Evolutionary conservation across 352 stramenopile genomes (phyloP), one percentile per base, ranked within the genome.

Genomic region (Lagenidium giganteum): DNA sequence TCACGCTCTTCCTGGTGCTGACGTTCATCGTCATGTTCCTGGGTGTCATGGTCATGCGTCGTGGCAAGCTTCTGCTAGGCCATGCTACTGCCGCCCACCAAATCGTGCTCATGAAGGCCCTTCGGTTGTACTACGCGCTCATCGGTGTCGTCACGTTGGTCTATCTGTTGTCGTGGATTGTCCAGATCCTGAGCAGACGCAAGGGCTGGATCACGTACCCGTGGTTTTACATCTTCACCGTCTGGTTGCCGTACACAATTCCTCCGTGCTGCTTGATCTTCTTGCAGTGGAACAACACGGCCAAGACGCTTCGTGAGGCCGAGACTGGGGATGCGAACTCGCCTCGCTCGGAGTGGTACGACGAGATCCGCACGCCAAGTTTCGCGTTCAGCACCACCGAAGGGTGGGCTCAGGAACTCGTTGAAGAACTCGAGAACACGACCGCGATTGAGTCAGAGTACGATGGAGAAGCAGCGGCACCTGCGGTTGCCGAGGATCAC

Each of bases 221-320:
- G n/a, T 90, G 77, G 80, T 94, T 75, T 52, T 94, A 94, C 65
- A 81, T 94, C 54, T 92, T 89, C 47, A 90, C 78, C 2, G 80
- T 94, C 3, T 94, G 82, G 82, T 57, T 94, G 3, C 82, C 82
- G 9, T 83, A 70, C 30, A 90, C 78, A 18, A 94, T 94, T 46
- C 82, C 82, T 27, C 80, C 82, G 28, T 90, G 77, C 45, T 92
- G 77, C 43, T 52, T 94, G 18, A 91, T 94, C 41, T 94, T 92
- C 50, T 51, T 94, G 16, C 82, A 94, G 56, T 93, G 82, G 82
- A 93, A 93, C 48, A 75, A 79, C 13, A 91, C 82, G 3, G 75
- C 82, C 0, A 85, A 92, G 49, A 83, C 79, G n/a, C 49, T 94
- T 18, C 71, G 79, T 5, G 70, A 94, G 24, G 67, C 73, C 3